These are phyloP conservation scores for Rhodosporidiobolus odoratus DNA, from an alignment of 768 basidiomycete species.

Conservation along the genomic window DNA sequence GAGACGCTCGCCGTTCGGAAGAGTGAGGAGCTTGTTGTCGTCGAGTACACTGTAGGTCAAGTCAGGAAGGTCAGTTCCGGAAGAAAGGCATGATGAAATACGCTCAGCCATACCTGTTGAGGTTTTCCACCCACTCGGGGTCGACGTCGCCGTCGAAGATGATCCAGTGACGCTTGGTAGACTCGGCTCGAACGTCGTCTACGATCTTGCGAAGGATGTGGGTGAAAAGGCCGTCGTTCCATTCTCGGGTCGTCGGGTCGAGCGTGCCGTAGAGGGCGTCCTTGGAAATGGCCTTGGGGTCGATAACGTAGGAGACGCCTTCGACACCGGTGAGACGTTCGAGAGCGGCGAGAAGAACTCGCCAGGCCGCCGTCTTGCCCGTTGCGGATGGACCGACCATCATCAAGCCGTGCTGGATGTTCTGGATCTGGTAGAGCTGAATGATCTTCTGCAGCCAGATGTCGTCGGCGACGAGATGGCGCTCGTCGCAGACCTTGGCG, in stretches of 20 bases:
- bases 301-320: slow-evolving; percentile 91
- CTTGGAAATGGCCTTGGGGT: slow-evolving; percentile 98
- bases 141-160: slow-evolving; percentile 99
- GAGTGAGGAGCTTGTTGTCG: slow-evolving; percentile 92
- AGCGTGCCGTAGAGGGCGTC: slow-evolving; percentile 95
- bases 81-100: not conserved
- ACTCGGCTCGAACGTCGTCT: slow-evolving; percentile 96
- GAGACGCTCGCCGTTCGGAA: slow-evolving; percentile 96
- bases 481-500: slow-evolving; percentile 74
- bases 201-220: slow-evolving; percentile 96
- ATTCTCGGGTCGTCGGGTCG: slow-evolving; percentile 94
- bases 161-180: slow-evolving; percentile 95
- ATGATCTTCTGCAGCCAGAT: slow-evolving; percentile 92
- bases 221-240: slow-evolving; percentile 98
- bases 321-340: slow-evolving; percentile 87
- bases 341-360: slow-evolving; percentile 80
- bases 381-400: slow-evolving; percentile 98
- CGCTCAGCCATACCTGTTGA: slow-evolving; percentile 70
- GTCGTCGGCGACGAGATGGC: slow-evolving; percentile 76
- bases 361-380: slow-evolving; percentile 97
- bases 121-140: slow-evolving; percentile 99
- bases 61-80: not conserved
- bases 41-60: slow-evolving; percentile 74
- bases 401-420: slow-evolving; percentile 99
- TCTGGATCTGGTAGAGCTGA: slow-evolving; percentile 97